phyloP scores from a whole-genome alignment of 345 rosid species.

The Isatis tinctoria region DNA sequence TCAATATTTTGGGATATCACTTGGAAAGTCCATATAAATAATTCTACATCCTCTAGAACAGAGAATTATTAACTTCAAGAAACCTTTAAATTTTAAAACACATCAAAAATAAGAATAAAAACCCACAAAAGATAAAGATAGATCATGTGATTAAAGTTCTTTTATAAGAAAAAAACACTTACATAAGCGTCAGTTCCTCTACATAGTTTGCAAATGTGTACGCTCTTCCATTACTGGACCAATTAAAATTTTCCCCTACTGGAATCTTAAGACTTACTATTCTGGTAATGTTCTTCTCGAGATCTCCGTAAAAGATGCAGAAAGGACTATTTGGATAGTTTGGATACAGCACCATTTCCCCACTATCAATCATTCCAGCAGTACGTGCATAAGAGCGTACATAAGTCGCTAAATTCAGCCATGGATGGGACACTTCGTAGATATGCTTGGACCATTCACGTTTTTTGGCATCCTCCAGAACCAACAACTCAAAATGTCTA shows the following conservation, averaged over 20 bases:
- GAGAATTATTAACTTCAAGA: no score
- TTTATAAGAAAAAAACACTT: neutral
- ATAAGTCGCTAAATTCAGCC: neutral
- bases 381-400: neutral
- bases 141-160: no score
- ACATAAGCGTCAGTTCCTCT: neutral
- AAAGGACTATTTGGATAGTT: neutral
- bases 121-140: no score
- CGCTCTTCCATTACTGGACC: neutral
- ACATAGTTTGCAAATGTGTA: neutral
- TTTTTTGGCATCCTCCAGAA: neutral
- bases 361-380: neutral
- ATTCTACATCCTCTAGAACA: no score
- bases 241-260: no score
- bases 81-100: no score
- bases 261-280: neutral
- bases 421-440: neutral
- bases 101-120: no score
- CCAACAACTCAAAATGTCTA: neutral
- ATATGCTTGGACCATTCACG: neutral
- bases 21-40: no score
- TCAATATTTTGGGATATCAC: no score
- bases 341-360: neutral
- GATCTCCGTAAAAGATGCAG: neutral
- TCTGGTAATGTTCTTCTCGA: neutral